Evolutionary conservation across 306 rosid species (phyloP).

Genomic region (Trichosanthes cucumerina): DNA sequence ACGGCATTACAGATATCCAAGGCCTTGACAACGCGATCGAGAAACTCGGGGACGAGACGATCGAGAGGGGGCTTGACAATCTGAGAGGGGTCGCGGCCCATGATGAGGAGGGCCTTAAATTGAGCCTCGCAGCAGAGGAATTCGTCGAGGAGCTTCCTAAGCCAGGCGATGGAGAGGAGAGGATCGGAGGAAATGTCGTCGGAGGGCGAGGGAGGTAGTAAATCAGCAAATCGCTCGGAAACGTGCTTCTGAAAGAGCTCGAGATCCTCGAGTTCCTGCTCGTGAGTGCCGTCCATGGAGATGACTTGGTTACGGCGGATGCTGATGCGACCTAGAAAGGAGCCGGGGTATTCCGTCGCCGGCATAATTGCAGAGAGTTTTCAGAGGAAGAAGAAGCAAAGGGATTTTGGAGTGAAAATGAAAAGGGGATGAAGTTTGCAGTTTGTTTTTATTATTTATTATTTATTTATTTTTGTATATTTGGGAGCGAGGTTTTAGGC

Average conservation of each 20-base stretch:
- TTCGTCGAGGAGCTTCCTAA: conserved; percentile 57
- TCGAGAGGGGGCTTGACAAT: conserved; percentile 73
- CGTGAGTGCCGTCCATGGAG: conserved; percentile 73
- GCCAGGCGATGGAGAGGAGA: conserved; percentile 59
- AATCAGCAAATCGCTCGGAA: conserved; percentile 48
- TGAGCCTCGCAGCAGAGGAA: conserved; percentile 89
- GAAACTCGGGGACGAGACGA: conserved; percentile 56
- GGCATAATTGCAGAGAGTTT: conserved; percentile 35
- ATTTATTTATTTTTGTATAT: neutral
- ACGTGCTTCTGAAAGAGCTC: conserved; percentile 77
- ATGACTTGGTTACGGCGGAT: conserved; percentile 80
- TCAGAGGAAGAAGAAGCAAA: neutral
- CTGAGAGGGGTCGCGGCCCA: conserved; percentile 64
- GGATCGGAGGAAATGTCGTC: conserved; percentile 35
- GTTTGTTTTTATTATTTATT: neutral
- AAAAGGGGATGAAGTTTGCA: neutral
- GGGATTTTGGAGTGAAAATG: neutral
- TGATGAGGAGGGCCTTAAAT: conserved; percentile 68
- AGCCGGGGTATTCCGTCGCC: conserved; percentile 66
- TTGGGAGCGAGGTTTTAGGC: neutral
- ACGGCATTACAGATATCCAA: conserved; percentile 85
- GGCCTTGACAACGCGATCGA: conserved; percentile 65
- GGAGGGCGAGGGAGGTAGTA: conserved; percentile 26
- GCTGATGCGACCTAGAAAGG: conserved; percentile 84
- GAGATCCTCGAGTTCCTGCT: conserved; percentile 71